A percentile compares a stretch with the other conserved stretches of the same genome.
These are phyloP conservation scores for Odontarrhena argentea DNA, from an alignment of 345 rosid species.

Conservation along the genomic window DNA sequence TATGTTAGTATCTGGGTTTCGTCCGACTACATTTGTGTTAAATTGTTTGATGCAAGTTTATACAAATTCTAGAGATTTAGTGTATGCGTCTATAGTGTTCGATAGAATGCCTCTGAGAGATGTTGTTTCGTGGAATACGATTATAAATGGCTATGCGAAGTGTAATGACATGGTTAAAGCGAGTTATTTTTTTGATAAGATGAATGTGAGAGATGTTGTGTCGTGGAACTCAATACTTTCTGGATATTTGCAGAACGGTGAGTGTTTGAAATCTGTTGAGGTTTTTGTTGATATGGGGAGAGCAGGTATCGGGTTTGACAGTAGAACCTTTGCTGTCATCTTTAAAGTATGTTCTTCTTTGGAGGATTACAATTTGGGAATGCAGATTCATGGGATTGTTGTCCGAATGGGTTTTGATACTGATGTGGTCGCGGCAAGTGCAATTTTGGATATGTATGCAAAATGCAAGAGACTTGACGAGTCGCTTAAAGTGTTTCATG, in stretches of 20 bases:
- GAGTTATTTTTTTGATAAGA: constrained; percentile 47
- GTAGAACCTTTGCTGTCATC: constrained; percentile 63
- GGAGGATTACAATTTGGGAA: constrained; percentile 51
- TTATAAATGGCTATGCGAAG: constrained; percentile 63
- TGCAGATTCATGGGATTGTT: constrained; percentile 73
- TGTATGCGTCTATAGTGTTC: constrained; percentile 60
- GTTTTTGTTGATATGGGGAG: constrained; percentile 66
- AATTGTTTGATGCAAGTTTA: constrained; percentile 78
- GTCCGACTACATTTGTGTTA: constrained; percentile 62
- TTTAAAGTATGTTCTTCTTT: constrained; percentile 61
- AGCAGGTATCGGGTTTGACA: constrained; percentile 46
- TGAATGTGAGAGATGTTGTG: constrained; percentile 72
- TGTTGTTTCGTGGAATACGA: constrained; percentile 71
- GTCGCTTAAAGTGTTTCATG: constrained; percentile 57
- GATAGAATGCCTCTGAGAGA: constrained; percentile 66
- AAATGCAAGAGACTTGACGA: constrained; percentile 65
- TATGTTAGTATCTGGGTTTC: constrained; percentile 71
- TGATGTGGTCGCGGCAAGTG: constrained; percentile 76
- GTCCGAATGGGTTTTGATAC: constrained; percentile 55
- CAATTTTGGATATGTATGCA: constrained; percentile 88
- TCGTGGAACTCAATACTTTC: constrained; percentile 94
- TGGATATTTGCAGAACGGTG: constrained; percentile 63
- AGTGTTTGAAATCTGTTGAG: constrained; percentile 48
- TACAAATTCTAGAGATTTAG: constrained; percentile 49
- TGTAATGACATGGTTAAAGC: constrained; percentile 59